Base-by-base conservation (phyloP, 352 stramenopile species). In the Achlya hypogyna region DNA sequence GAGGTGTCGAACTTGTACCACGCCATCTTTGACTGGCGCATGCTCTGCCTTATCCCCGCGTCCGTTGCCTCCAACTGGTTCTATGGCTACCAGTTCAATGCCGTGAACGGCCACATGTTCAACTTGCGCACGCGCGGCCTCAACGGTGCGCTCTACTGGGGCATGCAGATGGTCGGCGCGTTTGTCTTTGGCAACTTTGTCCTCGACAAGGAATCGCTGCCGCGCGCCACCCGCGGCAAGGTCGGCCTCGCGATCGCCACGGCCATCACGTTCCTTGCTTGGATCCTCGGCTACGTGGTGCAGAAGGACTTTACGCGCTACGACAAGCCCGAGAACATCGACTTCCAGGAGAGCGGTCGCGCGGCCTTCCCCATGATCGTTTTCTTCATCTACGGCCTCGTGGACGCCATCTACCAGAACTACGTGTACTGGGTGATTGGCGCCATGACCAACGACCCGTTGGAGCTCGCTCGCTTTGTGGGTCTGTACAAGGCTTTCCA, bases 391-490 rank as follows among this genome's bases (percentile, higher is more conserved):
- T 93, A 87, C 71, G 86, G 84, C 0, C 79, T 87, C 56, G 74
- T 78, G 23, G 84, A 93, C 72, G 78, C 82, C 5, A 62, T 89
- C 51, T 86, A 85, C 58, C 82, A 93, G 45, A 77, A 89, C 9
- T 93, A 82, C 72, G 72, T 75, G 49, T 93, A 91, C 70, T 95
- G 86, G 84, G 75, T 89, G 52, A 77, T 95, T 53, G 79, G 82
- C 40, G 64, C 67, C 18, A 74, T 86, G 2, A 77, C 73, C 5
- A 72, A 65, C 1, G 69, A 69, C 22, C 75, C 76, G 38, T 62
- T 67, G 18, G 69, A 78, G 14, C 73, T 79, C 32, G 74, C 73
- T 16, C 75, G 81, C 53, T 81, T 83, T n/a, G 74, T 87, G 8
- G 82, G 81, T 0, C 74, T 80, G 42, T 93, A 89, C 75, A 93